phyloP scores from a whole-genome alignment of 2,329 filamentous ascomycete species.

The Alternaria conjuncta region DNA sequence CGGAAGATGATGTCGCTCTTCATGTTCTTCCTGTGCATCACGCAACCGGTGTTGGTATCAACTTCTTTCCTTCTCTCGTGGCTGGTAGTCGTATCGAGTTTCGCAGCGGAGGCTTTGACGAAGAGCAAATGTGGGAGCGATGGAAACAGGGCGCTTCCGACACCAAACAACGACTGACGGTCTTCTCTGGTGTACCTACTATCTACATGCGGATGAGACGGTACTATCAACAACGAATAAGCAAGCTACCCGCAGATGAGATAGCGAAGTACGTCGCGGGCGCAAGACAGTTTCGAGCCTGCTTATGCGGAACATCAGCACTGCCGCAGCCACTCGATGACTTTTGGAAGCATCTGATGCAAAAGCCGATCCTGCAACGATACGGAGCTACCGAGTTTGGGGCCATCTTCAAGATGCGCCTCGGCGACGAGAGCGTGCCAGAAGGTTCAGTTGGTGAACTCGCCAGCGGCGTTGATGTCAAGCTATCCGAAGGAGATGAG shows the following conservation, averaged over 20 bases:
- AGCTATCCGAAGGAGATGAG: constrained; percentile 54
- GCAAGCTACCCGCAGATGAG: constrained; percentile 35
- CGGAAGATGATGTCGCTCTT: constrained; percentile 40
- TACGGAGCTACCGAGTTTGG: constrained; percentile 56
- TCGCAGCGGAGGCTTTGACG: constrained; percentile 45
- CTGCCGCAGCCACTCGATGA: constrained; percentile 58
- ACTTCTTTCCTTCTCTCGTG: constrained; percentile 45
- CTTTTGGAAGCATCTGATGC: constrained; percentile 57
- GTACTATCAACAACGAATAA: constrained; percentile 45
- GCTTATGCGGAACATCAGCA: constrained; percentile 57
- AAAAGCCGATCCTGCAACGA: constrained; percentile 51
- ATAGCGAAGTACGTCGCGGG: constrained; percentile 52
- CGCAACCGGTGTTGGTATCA: constrained; percentile 45
- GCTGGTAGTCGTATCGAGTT: constrained; percentile 45
- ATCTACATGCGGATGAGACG: constrained; percentile 48
- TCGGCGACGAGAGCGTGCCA: constrained; percentile 37
- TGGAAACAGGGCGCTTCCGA: constrained; percentile 40
- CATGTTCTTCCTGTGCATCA: constrained; percentile 48
- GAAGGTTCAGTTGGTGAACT: constrained; percentile 47
- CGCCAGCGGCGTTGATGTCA: constrained; percentile 50
- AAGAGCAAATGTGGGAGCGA: constrained; percentile 44
- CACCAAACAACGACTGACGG: constrained; percentile 31
- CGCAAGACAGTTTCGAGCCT: constrained; percentile 50
- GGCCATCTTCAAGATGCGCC: constrained; percentile 51
- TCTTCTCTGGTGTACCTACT: constrained; percentile 47